phyloP scores from a whole-genome alignment of 2,329 filamentous ascomycete genomes.

The Ramularia endophylla region DNA sequence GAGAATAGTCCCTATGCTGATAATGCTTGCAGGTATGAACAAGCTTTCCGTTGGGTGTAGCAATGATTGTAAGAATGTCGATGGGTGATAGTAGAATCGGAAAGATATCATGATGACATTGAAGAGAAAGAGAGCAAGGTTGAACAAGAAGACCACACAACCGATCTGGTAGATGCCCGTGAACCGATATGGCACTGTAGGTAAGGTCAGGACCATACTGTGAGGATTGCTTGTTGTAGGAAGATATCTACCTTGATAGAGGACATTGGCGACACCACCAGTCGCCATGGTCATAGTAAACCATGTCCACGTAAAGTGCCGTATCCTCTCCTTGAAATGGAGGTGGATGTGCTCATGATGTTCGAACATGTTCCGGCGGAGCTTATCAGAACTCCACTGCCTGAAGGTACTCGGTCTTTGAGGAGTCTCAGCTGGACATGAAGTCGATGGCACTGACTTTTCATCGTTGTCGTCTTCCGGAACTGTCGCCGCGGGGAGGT shows the following conservation, averaged over 20 bases:
- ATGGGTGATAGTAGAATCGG: conserved; percentile 64
- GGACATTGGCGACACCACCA: conserved; percentile 47
- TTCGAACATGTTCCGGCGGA: conserved; percentile 8
- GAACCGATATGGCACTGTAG: conserved; percentile 38
- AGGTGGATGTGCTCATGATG: conserved; percentile 28
- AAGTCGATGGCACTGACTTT: background rate
- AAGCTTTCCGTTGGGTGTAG: conserved; percentile 71
- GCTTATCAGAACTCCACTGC: conserved; percentile 11
- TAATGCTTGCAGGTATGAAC: conserved; percentile 64
- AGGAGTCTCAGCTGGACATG: background rate
- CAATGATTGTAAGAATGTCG: conserved; percentile 66
- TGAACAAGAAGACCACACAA: conserved; percentile 44
- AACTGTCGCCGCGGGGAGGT: too few species aligned
- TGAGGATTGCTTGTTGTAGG: background rate
- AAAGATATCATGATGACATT: conserved; percentile 61
- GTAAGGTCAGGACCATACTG: conserved; percentile 1
- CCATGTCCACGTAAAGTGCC: conserved; percentile 70
- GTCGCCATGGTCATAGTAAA: conserved; percentile 63
- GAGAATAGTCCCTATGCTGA: conserved; percentile 58
- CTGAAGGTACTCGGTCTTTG: conserved; percentile 1
- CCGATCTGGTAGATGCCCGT: conserved; percentile 43
- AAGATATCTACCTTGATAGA: conserved; percentile 47
- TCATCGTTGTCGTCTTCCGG: background rate
- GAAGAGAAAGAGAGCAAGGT: conserved; percentile 59
- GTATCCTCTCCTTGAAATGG: conserved; percentile 50